Evolutionary conservation across 257 asterid genomes (phyloP).

Genomic region (Penstemon newberryi): DNA sequence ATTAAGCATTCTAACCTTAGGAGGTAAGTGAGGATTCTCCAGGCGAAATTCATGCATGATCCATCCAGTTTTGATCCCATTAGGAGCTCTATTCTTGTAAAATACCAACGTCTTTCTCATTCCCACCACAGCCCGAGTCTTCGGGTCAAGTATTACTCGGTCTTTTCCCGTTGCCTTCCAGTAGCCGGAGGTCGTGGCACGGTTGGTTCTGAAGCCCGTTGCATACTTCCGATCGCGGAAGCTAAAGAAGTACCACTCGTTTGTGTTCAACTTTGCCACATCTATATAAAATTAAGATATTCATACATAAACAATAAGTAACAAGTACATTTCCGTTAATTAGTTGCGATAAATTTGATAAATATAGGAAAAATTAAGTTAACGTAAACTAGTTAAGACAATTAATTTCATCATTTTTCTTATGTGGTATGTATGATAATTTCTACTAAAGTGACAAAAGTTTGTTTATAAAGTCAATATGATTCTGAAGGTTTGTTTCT

Average conservation of each 20-base stretch:
- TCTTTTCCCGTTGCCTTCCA: slow-evolving; percentile 98
- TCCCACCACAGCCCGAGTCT: slow-evolving; percentile 44
- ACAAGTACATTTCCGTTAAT: neutral
- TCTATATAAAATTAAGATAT: slow-evolving; percentile 35
- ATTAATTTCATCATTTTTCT: slow-evolving; percentile 28
- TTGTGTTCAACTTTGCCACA: slow-evolving; percentile 73
- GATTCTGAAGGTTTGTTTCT: slow-evolving; percentile 38
- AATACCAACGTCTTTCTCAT: slow-evolving; percentile 93
- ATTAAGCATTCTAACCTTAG: slow-evolving; percentile 48
- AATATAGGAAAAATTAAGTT: neutral
- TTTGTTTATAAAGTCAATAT: slow-evolving; percentile 48
- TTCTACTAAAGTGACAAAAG: slow-evolving; percentile 42
- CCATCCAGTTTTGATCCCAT: slow-evolving; percentile 85
- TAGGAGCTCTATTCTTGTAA: slow-evolving; percentile 83
- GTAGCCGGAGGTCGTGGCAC: slow-evolving; percentile 79
- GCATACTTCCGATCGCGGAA: slow-evolving; percentile 85
- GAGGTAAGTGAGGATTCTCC: slow-evolving; percentile 71
- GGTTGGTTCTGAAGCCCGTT: slow-evolving; percentile 66
- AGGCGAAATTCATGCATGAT: slow-evolving; percentile 94
- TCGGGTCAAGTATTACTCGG: slow-evolving; percentile 53
- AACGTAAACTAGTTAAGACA: slow-evolving; percentile 14
- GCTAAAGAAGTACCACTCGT: slow-evolving; percentile 91
- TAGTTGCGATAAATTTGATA: neutral
- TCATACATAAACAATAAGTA: neutral
- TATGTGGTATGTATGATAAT: slow-evolving; percentile 36